These are phyloP conservation scores for Colletotrichum theobromicola DNA, from an alignment of 2,329 filamentous ascomycete species.

Conservation along the genomic window DNA sequence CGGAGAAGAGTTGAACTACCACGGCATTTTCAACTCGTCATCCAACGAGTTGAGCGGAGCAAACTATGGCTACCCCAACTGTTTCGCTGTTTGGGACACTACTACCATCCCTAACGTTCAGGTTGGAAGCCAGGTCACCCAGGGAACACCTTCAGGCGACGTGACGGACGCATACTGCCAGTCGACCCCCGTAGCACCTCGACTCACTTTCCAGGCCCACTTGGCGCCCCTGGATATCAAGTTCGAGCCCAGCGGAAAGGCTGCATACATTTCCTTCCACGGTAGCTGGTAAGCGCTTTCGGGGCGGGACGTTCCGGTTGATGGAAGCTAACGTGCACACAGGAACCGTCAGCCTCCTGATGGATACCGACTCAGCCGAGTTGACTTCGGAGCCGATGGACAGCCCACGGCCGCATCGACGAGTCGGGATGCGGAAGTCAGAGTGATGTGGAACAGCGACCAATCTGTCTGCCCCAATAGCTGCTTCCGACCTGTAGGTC, in stretches of 20 bases:
- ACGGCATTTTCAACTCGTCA: conserved; percentile 57
- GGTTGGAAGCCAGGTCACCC: conserved; percentile 56
- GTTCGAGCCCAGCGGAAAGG: conserved; percentile 62
- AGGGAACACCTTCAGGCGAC: conserved; percentile 32
- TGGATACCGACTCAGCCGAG: conserved; percentile 43
- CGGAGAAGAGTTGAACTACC: conserved; percentile 76
- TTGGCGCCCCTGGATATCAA: conserved; percentile 75
- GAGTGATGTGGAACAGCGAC: conserved; percentile 56
- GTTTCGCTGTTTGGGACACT: conserved; percentile 67
- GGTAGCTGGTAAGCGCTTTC: conserved; percentile 65
- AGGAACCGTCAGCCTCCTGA: conserved; percentile 37
- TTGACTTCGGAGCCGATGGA: conserved; percentile 39
- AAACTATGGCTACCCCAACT: conserved; percentile 36
- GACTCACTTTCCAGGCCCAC: conserved; percentile 68
- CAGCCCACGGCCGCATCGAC: conserved; percentile 33
- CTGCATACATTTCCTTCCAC: conserved; percentile 73
- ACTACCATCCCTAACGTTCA: conserved; percentile 42
- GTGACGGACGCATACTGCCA: conserved; percentile 34
- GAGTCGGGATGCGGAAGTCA: conserved; percentile 47
- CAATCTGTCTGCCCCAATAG: conserved; percentile 53
- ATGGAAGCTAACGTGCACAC: neutral
- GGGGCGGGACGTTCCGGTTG: neutral
- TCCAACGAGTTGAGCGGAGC: conserved; percentile 37
- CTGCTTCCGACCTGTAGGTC: conserved; percentile 69
- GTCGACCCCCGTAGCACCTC: conserved; percentile 50